These are phyloP conservation scores for Casaregolazyma suthepensis DNA, from an alignment of 1,139 yeast genomes.

Conservation along the genomic window DNA sequence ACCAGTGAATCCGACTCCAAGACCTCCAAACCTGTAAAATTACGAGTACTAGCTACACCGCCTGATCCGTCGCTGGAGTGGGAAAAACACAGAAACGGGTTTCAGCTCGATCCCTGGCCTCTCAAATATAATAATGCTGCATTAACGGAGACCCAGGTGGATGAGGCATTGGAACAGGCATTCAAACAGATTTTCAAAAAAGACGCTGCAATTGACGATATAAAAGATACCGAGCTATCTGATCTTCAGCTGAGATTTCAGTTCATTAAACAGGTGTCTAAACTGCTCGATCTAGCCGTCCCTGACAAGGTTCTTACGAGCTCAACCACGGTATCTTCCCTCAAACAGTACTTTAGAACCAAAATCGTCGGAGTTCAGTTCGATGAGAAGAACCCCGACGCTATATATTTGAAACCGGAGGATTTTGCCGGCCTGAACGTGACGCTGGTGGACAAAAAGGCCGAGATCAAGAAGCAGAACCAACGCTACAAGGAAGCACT, in stretches of 20 bases:
- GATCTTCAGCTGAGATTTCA: slow-evolving; percentile 57
- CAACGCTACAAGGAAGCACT: slow-evolving; percentile 38
- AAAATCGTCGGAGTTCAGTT: slow-evolving; percentile 44
- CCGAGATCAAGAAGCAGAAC: slow-evolving; percentile 33
- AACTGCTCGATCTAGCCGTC: slow-evolving; percentile 54
- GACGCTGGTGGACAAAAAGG: slow-evolving; percentile 37
- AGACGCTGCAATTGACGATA: background rate
- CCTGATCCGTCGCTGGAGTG: slow-evolving; percentile 17
- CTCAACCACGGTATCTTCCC: slow-evolving; percentile 41
- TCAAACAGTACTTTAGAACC: slow-evolving; percentile 41
- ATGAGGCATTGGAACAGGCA: slow-evolving; percentile 15
- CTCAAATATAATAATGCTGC: slow-evolving; percentile 21
- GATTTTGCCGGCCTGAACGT: slow-evolving; percentile 48
- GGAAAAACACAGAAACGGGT: slow-evolving; percentile 21
- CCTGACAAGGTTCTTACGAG: slow-evolving; percentile 58
- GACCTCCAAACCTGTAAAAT: slow-evolving; percentile 17
- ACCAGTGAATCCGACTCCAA: slow-evolving; percentile 16
- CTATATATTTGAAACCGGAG: slow-evolving; percentile 52
- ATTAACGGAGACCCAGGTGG: slow-evolving; percentile 20
- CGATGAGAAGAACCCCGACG: slow-evolving; percentile 70
- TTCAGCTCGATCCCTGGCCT: slow-evolving; percentile 30
- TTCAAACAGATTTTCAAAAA: slow-evolving; percentile 4
- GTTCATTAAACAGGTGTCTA: slow-evolving; percentile 52
- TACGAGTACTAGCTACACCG: slow-evolving; percentile 29
- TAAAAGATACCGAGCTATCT: slow-evolving; percentile 18